phyloP scores from a whole-genome alignment of 257 asterid genomes.

The Paulownia fortunei region DNA sequence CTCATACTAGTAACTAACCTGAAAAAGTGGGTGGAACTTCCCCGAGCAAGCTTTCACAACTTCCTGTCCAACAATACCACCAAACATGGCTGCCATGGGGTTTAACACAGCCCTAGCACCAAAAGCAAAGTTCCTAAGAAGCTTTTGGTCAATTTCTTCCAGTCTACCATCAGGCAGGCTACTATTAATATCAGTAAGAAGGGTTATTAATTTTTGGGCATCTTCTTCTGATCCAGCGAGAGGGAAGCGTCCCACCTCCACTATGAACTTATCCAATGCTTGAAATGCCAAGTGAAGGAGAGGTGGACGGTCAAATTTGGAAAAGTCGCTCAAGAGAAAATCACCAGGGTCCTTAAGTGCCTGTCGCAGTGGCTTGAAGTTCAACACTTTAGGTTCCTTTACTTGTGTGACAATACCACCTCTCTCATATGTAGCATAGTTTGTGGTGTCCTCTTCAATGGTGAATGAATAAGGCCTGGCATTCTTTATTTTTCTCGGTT shows the following conservation, averaged over 20 bases:
- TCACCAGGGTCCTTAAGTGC: slow-evolving; percentile 61
- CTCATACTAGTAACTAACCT: too few relatives aligned
- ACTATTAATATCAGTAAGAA: slow-evolving; percentile 34
- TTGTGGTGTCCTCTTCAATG: slow-evolving; percentile 54
- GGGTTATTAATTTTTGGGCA: slow-evolving; percentile 42
- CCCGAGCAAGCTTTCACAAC: slow-evolving; percentile 69
- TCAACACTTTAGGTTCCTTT: slow-evolving; percentile 51
- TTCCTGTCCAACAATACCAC: slow-evolving; percentile 65
- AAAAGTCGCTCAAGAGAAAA: slow-evolving; percentile 51
- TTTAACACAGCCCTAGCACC: slow-evolving; percentile 57
- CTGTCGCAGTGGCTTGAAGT: slow-evolving; percentile 47
- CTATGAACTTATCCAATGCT: slow-evolving; percentile 50
- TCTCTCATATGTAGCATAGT: slow-evolving; percentile 39
- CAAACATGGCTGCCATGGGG: slow-evolving; percentile 71
- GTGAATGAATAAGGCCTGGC: slow-evolving; percentile 51
- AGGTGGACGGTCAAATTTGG: slow-evolving; percentile 59
- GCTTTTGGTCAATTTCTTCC: slow-evolving; percentile 46
- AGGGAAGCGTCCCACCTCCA: slow-evolving; percentile 51
- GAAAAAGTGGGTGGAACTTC: slow-evolving; percentile 59
- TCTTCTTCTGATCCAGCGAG: slow-evolving; percentile 54
- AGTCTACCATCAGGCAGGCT: slow-evolving; percentile 42
- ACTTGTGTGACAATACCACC: slow-evolving; percentile 65
- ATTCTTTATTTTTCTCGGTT: slow-evolving; percentile 43
- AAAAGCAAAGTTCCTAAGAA: slow-evolving; percentile 47
- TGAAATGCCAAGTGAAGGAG: slow-evolving; percentile 58